A percentile compares a stretch with the other conserved stretches of the same genome.
phyloP scores from a whole-genome alignment of 257 asterid species.

The Solanum pinnatisectum region DNA sequence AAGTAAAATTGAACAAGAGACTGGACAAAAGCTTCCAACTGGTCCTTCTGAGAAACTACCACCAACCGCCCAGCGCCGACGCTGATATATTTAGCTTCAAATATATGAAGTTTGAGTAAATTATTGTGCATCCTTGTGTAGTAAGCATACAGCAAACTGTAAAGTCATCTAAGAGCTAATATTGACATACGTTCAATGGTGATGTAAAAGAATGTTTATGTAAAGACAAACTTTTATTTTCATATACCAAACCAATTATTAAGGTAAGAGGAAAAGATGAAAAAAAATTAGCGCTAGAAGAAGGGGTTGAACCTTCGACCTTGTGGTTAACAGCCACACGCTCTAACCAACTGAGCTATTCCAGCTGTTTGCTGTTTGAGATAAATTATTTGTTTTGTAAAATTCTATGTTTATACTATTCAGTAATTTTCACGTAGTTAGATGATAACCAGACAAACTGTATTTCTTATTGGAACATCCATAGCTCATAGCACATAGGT shows the following conservation, averaged over 20 bases:
- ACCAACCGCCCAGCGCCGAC: slow-evolving; percentile 60
- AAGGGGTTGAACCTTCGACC: slow-evolving; percentile 27
- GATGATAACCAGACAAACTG: background rate
- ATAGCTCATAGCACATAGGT: background rate
- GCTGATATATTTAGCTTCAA: slow-evolving; percentile 11
- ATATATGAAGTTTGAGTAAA: background rate
- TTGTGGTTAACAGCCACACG: slow-evolving; percentile 31
- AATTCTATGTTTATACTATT: background rate
- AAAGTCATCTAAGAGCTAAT: background rate
- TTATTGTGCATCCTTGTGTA: background rate
- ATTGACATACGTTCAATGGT: background rate
- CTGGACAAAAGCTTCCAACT: slow-evolving; percentile 61
- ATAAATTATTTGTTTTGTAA: fast-evolving
- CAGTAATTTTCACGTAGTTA: too few relatives aligned
- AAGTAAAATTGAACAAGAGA: slow-evolving; percentile 57
- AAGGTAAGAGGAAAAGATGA: background rate
- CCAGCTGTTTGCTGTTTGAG: background rate
- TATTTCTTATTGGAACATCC: background rate
- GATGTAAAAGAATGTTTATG: background rate
- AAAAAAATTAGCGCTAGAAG: background rate
- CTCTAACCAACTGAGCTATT: slow-evolving; percentile 36
- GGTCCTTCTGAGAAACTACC: slow-evolving; percentile 91
- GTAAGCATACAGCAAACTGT: background rate
- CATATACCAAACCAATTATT: background rate
- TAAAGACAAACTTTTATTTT: background rate